These are phyloP conservation scores for Tylopilus felleus DNA, from an alignment of 768 basidiomycete genomes.

Conservation along the genomic window DNA sequence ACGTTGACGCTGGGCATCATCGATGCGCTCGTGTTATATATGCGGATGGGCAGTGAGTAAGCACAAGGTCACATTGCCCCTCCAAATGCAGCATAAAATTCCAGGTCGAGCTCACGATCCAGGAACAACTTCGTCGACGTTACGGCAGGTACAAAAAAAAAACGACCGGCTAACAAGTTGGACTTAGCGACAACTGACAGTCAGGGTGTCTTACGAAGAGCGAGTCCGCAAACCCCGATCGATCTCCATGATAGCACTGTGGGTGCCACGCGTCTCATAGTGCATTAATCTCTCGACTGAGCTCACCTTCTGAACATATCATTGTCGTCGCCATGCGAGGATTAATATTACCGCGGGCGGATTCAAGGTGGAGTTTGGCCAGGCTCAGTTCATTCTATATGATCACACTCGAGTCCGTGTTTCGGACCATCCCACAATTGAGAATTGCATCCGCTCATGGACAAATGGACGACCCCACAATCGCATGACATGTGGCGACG, in stretches of 20 bases:
- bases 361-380: background rate
- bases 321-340: background rate
- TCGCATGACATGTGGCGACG: background rate
- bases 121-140: conserved; percentile 12
- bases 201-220: background rate
- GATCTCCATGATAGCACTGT: background rate
- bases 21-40: conserved; percentile 8
- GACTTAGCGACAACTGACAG: background rate
- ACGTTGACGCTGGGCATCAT: background rate
- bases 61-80: conserved; percentile 10
- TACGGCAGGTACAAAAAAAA: conserved; percentile 15
- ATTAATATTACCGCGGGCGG: background rate
- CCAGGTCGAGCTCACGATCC: conserved; percentile 1
- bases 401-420: too few species aligned
- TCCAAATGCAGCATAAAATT: conserved; percentile 11
- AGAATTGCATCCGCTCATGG: too few species aligned
- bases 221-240: background rate
- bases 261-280: background rate
- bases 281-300: background rate
- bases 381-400: background rate
- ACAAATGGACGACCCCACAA: background rate
- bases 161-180: conserved; percentile 8
- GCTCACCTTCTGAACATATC: background rate
- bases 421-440: too few species aligned
- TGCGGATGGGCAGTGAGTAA: background rate